Base-by-base conservation (phyloP, 2,329 filamentous ascomycete genomes). In the Westerdykella sp. region DNA sequence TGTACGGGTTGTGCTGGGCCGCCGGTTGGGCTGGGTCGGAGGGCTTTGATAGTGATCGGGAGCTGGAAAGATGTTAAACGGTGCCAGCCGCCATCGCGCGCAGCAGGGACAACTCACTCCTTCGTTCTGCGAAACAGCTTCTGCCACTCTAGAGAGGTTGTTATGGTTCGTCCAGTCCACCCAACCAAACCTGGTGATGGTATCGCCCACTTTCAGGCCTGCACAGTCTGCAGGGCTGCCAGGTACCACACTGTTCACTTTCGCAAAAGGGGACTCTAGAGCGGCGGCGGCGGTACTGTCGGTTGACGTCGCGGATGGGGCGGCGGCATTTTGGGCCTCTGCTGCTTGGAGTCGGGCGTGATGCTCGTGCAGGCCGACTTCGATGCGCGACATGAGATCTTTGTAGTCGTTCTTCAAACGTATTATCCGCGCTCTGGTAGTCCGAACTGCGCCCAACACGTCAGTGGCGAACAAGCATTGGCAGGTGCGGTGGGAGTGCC, bases 371-470 rank as follows among this genome's bases (percentile, higher is more conserved):
- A 98, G 77, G 37, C 83, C 82, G 59, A 83, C 83, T 67, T 97
- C 93, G 54, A 97, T 84, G 45, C 77, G 74, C 45, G 71, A 70
- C 89, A 97, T 96, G 35, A 96, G 71, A 32, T 83, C 81, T 64
- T 94, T 96, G 72, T 95, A 91, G 68, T 98, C 93, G 62, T 96
- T 97, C 51, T 86, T 83, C 32, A 97, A 76, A 54, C 83, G 77
- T 54, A 97, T 93, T 54, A 98, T 95, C 47, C 87, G 83, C 22
- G 90, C 80, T 67, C 93, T 79, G 31, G 90, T 95, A n/a, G 88
- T 95, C 48, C 93, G 87, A 62, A 98, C 87, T 94, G 57, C 42
- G 14, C 18, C n/a, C 6, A 37, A 16, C 12, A 39, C 28, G 39
- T 38, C 46, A 34, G 41, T 56, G 45, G 57, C 53, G 39, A 43